These are phyloP conservation scores for Mucuna pruriens DNA, from an alignment of 306 rosid species.

Conservation along the genomic window DNA sequence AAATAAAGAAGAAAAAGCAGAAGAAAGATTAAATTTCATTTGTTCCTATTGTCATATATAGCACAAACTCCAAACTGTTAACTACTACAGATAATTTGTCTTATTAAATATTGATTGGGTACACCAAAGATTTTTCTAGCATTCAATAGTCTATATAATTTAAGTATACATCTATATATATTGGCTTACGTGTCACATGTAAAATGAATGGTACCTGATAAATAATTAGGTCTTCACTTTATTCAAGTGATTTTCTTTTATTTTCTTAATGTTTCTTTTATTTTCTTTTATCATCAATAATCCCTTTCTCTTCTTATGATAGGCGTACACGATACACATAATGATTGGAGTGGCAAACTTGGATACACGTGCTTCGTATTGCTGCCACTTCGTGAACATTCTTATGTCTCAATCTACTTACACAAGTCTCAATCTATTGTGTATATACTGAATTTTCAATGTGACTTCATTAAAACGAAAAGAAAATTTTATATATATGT, in stretches of 20 bases:
- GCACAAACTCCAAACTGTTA: constrained; percentile 29
- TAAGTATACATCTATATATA: background rate
- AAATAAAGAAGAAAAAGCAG: background rate
- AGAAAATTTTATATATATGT: background rate
- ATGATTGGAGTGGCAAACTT: background rate
- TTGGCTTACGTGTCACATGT: constrained; percentile 5
- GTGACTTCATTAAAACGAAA: background rate
- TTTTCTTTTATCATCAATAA: background rate
- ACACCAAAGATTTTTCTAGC: background rate
- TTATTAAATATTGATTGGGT: background rate
- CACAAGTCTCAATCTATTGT: background rate
- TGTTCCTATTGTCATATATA: background rate
- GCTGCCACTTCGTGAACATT: constrained; percentile 21
- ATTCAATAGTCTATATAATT: background rate
- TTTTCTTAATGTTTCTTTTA: background rate
- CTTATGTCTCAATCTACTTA: constrained; percentile 8
- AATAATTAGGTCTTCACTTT: background rate
- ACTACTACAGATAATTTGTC: constrained; percentile 34
- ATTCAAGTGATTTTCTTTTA: background rate
- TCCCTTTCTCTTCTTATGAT: background rate
- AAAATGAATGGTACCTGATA: constrained; percentile 27
- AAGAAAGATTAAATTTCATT: background rate
- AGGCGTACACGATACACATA: constrained; percentile 25
- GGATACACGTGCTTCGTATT: background rate
- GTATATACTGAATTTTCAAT: background rate